These are phyloP conservation scores for Fusarium sulawesiense DNA, from an alignment of 2,329 filamentous ascomycete genomes.

Conservation along the genomic window DNA sequence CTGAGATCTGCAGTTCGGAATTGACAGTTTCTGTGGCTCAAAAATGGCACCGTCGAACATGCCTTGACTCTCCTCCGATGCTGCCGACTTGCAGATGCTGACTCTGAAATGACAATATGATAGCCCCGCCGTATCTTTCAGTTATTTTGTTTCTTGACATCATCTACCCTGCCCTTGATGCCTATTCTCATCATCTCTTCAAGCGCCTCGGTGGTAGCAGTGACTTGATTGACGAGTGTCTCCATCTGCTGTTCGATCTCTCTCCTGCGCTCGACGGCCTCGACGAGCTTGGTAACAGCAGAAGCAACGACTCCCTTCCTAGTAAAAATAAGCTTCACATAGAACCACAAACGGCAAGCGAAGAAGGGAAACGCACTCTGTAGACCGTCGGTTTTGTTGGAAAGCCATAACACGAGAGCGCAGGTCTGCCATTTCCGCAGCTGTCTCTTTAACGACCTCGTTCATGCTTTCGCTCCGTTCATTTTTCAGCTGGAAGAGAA, in stretches of 20 bases:
- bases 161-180: conserved; percentile 45
- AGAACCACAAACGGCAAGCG: background rate
- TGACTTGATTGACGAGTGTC: conserved; percentile 36
- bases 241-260: conserved; percentile 47
- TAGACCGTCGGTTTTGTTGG: conserved; percentile 39
- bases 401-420: conserved; percentile 36
- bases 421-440: conserved; percentile 43
- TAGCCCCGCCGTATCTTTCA: background rate
- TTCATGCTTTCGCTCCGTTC: conserved; percentile 46
- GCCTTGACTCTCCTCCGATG: background rate
- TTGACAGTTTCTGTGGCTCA: background rate
- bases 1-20: background rate
- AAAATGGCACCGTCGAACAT: background rate
- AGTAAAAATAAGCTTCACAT: background rate
- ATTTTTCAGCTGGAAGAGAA: conserved; percentile 44
- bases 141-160: conserved; percentile 29
- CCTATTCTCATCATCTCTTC: conserved; percentile 49
- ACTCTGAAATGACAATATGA: background rate
- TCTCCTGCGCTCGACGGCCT: conserved; percentile 41
- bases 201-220: conserved; percentile 34
- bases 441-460: conserved; percentile 40
- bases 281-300: conserved; percentile 34
- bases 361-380: conserved; percentile 33
- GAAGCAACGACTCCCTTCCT: conserved; percentile 36
- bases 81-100: background rate